These are phyloP conservation scores for Apophysomyces elegans DNA, from an alignment of 371 early-diverging fungal species.

Conservation along the genomic window DNA sequence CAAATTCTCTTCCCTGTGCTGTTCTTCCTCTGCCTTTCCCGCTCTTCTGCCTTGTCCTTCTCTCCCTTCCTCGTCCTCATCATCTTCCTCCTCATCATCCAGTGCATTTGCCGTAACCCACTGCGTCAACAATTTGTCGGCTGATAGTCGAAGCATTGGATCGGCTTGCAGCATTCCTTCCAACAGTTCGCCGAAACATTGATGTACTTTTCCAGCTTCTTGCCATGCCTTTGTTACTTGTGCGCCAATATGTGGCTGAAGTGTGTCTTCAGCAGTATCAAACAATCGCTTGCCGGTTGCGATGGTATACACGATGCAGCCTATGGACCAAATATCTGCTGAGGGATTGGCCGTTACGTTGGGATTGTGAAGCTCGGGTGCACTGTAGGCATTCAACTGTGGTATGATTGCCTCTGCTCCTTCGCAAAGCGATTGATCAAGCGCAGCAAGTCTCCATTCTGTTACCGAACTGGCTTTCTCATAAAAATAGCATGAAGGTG, in stretches of 20 bases:
- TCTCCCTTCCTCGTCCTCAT: neutral
- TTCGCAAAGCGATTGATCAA: conserved; percentile 15
- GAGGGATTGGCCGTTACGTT: conserved; percentile 4
- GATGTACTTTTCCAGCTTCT: conserved; percentile 17
- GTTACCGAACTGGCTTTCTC: conserved; percentile 15
- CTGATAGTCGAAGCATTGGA: conserved; percentile 14
- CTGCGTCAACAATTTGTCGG: conserved; percentile 9
- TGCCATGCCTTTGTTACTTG: conserved; percentile 16
- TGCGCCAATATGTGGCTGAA: conserved; percentile 9
- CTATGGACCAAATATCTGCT: conserved; percentile 25
- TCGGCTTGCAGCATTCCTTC: conserved; percentile 23
- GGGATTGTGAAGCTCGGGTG: conserved; percentile 14
- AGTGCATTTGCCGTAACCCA: conserved; percentile 23
- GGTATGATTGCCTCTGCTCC: conserved; percentile 6
- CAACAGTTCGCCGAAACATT: conserved; percentile 10
- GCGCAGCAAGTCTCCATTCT: conserved; percentile 19
- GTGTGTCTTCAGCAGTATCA: neutral
- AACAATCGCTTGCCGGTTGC: conserved; percentile 17
- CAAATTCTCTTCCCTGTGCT: no score
- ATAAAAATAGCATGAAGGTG: conserved; percentile 20
- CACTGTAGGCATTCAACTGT: conserved; percentile 16
- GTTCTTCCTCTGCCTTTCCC: no score
- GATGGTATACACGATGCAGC: conserved; percentile 22
- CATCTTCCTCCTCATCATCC: conserved; percentile 17
- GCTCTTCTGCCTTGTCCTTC: no score